phyloP scores from a whole-genome alignment of 805 yeast species.

The Saccharomycopsis fodiens region DNA sequence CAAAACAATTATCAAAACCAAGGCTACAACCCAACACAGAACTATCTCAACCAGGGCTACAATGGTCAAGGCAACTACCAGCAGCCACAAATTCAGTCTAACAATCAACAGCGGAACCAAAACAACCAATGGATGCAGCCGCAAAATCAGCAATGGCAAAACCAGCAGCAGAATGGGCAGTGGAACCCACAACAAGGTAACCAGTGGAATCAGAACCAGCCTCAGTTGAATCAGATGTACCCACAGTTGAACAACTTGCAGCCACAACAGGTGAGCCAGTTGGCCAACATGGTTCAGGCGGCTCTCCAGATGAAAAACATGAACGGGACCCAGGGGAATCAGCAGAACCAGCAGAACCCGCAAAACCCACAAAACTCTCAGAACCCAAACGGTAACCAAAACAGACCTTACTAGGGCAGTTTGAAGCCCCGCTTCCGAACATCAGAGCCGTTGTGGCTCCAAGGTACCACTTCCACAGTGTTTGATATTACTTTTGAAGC shows the following conservation, averaged over 20 bases:
- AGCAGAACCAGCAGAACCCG: too few relatives aligned
- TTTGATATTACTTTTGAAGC: too few relatives aligned
- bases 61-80: neutral
- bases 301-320: constrained; percentile 9
- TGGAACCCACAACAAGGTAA: neutral
- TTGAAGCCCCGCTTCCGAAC: too few relatives aligned
- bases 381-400: too few relatives aligned
- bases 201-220: constrained; percentile 1
- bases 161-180: neutral
- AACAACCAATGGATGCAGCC: neutral
- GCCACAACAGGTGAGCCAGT: constrained; percentile 14
- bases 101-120: neutral
- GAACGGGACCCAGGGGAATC: too few relatives aligned
- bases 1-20: neutral
- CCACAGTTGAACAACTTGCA: constrained; percentile 1
- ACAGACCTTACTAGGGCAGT: too few relatives aligned
- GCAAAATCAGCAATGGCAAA: neutral
- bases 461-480: too few relatives aligned
- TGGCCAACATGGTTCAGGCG: constrained; percentile 16
- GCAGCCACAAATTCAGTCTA: neutral
- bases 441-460: too few relatives aligned
- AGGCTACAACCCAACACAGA: neutral
- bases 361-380: too few relatives aligned
- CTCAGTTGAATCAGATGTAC: constrained; percentile 1
- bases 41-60: neutral